These are phyloP conservation scores for Halophytophthora polymorphica DNA, from an alignment of 352 stramenopile species.

Conservation along the genomic window DNA sequence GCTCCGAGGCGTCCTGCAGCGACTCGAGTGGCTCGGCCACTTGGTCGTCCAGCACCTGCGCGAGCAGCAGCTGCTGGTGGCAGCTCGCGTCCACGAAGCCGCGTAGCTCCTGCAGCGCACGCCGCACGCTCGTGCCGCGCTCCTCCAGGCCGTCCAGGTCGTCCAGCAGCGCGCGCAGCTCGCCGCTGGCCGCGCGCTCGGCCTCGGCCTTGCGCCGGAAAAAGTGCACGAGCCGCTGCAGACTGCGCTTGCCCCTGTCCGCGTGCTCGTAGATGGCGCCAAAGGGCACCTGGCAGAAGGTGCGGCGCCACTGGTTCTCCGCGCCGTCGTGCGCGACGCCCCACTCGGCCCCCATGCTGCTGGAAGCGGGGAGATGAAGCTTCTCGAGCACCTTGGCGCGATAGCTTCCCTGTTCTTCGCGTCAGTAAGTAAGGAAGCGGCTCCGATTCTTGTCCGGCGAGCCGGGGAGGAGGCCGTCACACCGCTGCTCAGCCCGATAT, in stretches of 20 bases:
- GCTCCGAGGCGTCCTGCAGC: constrained; percentile 69
- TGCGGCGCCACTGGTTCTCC: constrained; percentile 85
- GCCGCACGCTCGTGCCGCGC: constrained; percentile 54
- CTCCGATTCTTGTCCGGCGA: too few relatives aligned
- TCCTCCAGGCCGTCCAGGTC: constrained; percentile 70
- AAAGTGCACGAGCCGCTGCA: constrained; percentile 69
- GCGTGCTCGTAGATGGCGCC: constrained; percentile 75
- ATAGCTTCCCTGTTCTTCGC: too few relatives aligned
- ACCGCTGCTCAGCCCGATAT: too few relatives aligned
- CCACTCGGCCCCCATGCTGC: constrained; percentile 17
- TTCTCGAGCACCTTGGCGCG: too few relatives aligned
- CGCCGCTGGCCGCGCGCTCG: constrained; percentile 56
- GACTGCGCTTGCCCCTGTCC: constrained; percentile 71
- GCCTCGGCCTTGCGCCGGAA: constrained; percentile 63
- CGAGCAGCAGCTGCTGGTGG: constrained; percentile 68
- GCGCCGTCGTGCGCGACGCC: constrained; percentile 45
- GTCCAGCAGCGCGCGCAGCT: constrained; percentile 47
- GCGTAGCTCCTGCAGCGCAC: constrained; percentile 57
- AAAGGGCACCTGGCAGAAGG: constrained; percentile 86
- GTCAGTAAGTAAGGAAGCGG: too few relatives aligned
- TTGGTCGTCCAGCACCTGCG: constrained; percentile 80
- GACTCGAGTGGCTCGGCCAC: constrained; percentile 73
- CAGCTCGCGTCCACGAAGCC: constrained; percentile 58
- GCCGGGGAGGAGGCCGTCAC: too few relatives aligned
- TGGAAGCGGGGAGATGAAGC: not conserved